These are phyloP conservation scores for Gaeumannomyces sp. DNA, from an alignment of 2,329 filamentous ascomycete genomes.

Conservation along the genomic window DNA sequence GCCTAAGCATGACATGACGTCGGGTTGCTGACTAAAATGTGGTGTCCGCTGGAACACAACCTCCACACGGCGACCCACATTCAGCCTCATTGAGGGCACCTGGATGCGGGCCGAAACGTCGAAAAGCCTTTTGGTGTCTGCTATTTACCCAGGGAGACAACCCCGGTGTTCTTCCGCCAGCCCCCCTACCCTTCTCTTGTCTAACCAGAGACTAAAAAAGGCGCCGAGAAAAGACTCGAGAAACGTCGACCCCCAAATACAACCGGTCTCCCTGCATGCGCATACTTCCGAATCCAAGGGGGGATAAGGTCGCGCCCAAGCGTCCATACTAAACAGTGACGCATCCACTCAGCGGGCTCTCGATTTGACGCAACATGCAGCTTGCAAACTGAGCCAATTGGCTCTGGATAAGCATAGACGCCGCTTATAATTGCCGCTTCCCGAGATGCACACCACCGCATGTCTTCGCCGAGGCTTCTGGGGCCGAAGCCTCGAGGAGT, in stretches of 20 bases:
- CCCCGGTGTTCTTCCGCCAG: not conserved
- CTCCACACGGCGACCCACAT: not conserved
- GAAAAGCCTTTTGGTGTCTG: not conserved
- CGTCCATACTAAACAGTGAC: not conserved
- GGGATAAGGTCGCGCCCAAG: not conserved
- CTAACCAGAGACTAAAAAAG: not conserved
- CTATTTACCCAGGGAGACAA: not conserved
- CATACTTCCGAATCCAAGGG: not conserved
- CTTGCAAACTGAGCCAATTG: slow-evolving; percentile 5
- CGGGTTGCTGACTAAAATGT: not conserved
- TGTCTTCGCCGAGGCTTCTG: slow-evolving; percentile 47
- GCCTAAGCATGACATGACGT: not conserved
- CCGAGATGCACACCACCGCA: slow-evolving; percentile 41
- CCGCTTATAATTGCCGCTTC: not conserved
- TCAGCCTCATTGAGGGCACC: not conserved
- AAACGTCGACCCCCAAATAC: not conserved
- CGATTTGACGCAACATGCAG: slow-evolving; percentile 2
- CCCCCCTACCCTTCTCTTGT: no score
- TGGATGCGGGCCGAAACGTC: not conserved
- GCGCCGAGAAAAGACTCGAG: not conserved
- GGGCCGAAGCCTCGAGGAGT: slow-evolving; percentile 53
- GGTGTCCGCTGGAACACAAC: not conserved
- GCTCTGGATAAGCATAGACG: not conserved
- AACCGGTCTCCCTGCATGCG: not conserved
- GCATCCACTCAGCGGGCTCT: not conserved